Conservation (phyloP, 805 yeast species). For the Nakazawaea ernobii region DNA sequence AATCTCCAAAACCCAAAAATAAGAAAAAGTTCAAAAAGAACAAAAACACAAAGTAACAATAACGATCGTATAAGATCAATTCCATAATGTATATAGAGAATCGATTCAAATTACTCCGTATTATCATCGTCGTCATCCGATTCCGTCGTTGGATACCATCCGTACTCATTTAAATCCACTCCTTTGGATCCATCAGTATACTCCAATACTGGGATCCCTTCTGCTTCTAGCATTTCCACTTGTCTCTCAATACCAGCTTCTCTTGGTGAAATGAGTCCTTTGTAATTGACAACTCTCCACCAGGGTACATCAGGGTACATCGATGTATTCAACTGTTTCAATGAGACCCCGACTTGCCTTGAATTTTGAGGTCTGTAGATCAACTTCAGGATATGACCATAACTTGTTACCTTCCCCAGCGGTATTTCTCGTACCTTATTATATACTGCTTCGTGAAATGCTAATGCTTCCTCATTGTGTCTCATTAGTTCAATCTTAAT, state of each 20-base stretch:
- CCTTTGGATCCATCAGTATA: constrained; percentile 22
- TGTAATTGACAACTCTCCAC: constrained; percentile 73
- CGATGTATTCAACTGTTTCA: constrained; percentile 42
- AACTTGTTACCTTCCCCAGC: constrained; percentile 58
- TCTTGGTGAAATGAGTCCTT: constrained; percentile 57
- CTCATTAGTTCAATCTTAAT: neutral
- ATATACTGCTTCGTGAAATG: constrained; percentile 60
- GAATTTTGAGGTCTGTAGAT: constrained; percentile 60
- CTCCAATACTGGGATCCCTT: constrained; percentile 38
- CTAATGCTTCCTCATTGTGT: constrained; percentile 37
- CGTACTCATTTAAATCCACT: constrained; percentile 41
- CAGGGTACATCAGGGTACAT: constrained; percentile 51
- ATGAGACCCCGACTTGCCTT: constrained; percentile 68
- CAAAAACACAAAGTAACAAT: neutral
- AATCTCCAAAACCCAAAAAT: neutral
- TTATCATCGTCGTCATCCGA: constrained; percentile 17
- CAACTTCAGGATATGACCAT: constrained; percentile 67
- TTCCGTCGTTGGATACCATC: constrained; percentile 65
- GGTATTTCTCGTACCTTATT: constrained; percentile 50
- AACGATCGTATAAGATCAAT: neutral
- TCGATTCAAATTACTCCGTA: too few species aligned
- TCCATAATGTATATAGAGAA: too few species aligned
- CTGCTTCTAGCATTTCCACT: constrained; percentile 35
- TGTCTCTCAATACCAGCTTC: constrained; percentile 42
- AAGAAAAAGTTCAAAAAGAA: neutral